Conservation (phyloP, 2,329 filamentous ascomycete genomes). For the Penicillium verrucosum region DNA sequence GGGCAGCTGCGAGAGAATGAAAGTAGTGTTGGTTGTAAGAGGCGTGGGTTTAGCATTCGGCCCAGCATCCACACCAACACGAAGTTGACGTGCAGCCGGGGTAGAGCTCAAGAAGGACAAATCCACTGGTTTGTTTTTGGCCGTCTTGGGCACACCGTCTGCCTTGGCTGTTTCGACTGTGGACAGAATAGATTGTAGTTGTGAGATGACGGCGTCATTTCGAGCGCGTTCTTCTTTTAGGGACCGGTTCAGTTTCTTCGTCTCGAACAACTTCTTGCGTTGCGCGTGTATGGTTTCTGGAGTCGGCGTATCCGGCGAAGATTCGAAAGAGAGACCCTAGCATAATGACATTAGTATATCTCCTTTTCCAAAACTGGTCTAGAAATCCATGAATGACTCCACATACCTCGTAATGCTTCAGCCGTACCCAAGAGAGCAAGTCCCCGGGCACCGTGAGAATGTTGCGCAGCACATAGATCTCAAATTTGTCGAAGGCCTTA, state of each 20-base stretch:
- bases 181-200: slow-evolving; percentile 60
- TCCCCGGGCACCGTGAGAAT: slow-evolving; percentile 72
- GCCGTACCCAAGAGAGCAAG: slow-evolving; percentile 69
- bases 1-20: slow-evolving; percentile 79
- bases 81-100: slow-evolving; percentile 46
- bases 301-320: slow-evolving; percentile 49
- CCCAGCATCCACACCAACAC: slow-evolving; percentile 42
- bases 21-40: slow-evolving; percentile 54
- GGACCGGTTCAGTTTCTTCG: slow-evolving; percentile 68
- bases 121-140: slow-evolving; percentile 31
- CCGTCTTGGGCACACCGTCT: slow-evolving; percentile 13
- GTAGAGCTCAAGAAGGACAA: slow-evolving; percentile 58
- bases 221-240: slow-evolving; percentile 67
- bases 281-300: slow-evolving; percentile 68
- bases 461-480: slow-evolving; percentile 87
- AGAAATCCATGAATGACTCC: background rate
- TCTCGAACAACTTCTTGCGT: slow-evolving; percentile 71
- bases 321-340: slow-evolving; percentile 39
- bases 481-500: slow-evolving; percentile 80
- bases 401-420: slow-evolving; percentile 77
- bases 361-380: background rate
- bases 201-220: slow-evolving; percentile 67
- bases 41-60: slow-evolving; percentile 35
- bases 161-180: slow-evolving; percentile 20
- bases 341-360: background rate